Percentiles rank a stretch among this genome's conserved stretches.
Evolutionary conservation across 2,329 filamentous ascomycete genomes (phyloP).

Genomic region (Talaromyces sp.): DNA sequence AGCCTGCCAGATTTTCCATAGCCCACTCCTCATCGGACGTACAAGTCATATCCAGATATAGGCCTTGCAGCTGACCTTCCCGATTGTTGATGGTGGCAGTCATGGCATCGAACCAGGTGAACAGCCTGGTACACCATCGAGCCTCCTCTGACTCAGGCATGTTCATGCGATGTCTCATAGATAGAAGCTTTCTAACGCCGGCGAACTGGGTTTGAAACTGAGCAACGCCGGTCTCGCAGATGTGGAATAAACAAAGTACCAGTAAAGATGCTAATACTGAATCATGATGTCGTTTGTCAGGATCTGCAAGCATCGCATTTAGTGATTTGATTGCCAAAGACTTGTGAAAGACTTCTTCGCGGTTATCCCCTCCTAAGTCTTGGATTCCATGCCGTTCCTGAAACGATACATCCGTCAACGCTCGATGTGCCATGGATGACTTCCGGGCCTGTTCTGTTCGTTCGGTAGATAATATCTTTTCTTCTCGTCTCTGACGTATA

Average conservation of each 20-base stretch:
- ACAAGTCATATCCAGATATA: constrained; percentile 58
- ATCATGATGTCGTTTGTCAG: constrained; percentile 70
- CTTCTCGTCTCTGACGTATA: constrained; percentile 68
- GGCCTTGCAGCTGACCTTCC: constrained; percentile 69
- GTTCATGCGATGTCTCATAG: constrained; percentile 62
- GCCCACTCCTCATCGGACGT: constrained; percentile 65
- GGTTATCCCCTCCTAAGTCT: constrained; percentile 55
- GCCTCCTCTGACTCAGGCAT: constrained; percentile 60
- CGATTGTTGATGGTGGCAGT: constrained; percentile 87
- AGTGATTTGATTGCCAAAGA: constrained; percentile 75
- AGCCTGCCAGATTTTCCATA: constrained; percentile 80
- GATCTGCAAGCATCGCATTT: constrained; percentile 77
- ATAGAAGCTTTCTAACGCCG: constrained; percentile 83
- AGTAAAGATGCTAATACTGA: constrained; percentile 83
- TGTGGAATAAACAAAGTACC: constrained; percentile 84
- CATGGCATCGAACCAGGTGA: constrained; percentile 92
- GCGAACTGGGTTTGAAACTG: constrained; percentile 93
- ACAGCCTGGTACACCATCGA: constrained; percentile 83
- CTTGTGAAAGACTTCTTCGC: constrained; percentile 79
- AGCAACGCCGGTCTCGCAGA: constrained; percentile 86
- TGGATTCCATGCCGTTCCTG: constrained; percentile 38
- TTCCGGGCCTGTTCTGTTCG: constrained; percentile 47
- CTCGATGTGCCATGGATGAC: constrained; percentile 44
- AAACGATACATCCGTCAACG: constrained; percentile 35
- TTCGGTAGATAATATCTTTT: constrained; percentile 50